phyloP scores from a whole-genome alignment of 2,329 filamentous ascomycete genomes.

The Xylaria sp. region DNA sequence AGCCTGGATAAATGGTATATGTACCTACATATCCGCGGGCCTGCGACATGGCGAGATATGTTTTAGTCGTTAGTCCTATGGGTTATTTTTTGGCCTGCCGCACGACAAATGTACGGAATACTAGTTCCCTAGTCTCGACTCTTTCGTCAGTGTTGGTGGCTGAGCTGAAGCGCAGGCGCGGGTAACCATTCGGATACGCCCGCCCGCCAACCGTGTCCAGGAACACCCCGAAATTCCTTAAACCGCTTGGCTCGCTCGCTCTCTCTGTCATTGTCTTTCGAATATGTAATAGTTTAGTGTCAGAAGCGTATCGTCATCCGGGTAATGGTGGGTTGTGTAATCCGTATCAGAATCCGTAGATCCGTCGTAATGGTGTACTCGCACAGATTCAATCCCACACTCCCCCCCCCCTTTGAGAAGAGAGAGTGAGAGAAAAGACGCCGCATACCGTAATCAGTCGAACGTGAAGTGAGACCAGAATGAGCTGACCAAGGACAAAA shows the following conservation, averaged over 20 bases:
- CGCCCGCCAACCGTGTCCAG: slow-evolving; percentile 15
- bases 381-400: no score
- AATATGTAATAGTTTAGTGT: background rate
- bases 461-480: slow-evolving; percentile 15
- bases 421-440: background rate
- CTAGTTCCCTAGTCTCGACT: background rate
- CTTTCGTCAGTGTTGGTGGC: slow-evolving; percentile 14
- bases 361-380: no score
- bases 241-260: background rate
- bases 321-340: background rate
- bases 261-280: background rate
- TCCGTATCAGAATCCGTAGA: no score
- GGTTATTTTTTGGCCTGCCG: background rate
- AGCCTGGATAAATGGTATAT: background rate
- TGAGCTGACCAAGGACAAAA: slow-evolving; percentile 16
- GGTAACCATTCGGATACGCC: slow-evolving; percentile 13
- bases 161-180: slow-evolving; percentile 12
- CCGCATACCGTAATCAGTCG: slow-evolving; percentile 14
- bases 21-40: background rate
- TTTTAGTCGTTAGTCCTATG: background rate
- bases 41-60: background rate
- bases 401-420: no score
- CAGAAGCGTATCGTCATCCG: background rate
- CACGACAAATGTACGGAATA: background rate
- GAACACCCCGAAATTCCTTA: background rate